These are phyloP conservation scores for Colletotrichum tropicale DNA, from an alignment of 2,329 filamentous ascomycete species.

Conservation along the genomic window DNA sequence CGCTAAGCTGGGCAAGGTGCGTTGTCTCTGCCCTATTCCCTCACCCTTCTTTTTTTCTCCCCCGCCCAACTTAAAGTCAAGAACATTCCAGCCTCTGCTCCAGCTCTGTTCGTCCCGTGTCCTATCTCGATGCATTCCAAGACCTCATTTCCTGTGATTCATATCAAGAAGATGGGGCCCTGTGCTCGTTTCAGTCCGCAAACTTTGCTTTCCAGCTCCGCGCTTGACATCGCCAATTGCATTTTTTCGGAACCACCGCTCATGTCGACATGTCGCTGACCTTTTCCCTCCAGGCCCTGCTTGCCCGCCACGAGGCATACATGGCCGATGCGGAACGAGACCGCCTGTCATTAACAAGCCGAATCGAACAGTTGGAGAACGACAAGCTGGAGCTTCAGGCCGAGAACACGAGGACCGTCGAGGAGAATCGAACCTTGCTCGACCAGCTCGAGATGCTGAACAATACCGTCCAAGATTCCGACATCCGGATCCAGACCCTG, in stretches of 20 bases:
- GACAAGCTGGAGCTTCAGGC: constrained; percentile 77
- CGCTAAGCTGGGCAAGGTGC: constrained; percentile 89
- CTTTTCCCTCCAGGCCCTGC: constrained; percentile 79
- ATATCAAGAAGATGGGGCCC: neutral
- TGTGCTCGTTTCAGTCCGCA: constrained; percentile 26
- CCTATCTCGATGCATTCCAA: constrained; percentile 16
- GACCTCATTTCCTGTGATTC: constrained; percentile 11
- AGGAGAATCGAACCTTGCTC: constrained; percentile 82
- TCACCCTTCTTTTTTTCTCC: neutral
- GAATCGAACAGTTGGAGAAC: constrained; percentile 77
- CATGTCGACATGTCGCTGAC: constrained; percentile 61
- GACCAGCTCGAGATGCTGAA: constrained; percentile 88
- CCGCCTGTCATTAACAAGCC: constrained; percentile 71
- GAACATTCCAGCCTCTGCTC: constrained; percentile 13
- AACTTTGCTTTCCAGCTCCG: constrained; percentile 20
- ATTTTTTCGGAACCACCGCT: constrained; percentile 18
- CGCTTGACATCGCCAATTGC: constrained; percentile 10
- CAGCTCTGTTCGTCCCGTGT: neutral
- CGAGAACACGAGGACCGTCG: constrained; percentile 77
- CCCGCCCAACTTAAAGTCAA: neutral
- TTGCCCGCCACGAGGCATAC: constrained; percentile 91
- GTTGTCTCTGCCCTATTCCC: constrained; percentile 39
- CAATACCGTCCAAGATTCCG: constrained; percentile 77
- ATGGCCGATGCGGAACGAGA: constrained; percentile 92
- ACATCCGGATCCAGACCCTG: constrained; percentile 77